phyloP scores from a whole-genome alignment of 768 basidiomycete genomes.

The Crucibulum laeve region DNA sequence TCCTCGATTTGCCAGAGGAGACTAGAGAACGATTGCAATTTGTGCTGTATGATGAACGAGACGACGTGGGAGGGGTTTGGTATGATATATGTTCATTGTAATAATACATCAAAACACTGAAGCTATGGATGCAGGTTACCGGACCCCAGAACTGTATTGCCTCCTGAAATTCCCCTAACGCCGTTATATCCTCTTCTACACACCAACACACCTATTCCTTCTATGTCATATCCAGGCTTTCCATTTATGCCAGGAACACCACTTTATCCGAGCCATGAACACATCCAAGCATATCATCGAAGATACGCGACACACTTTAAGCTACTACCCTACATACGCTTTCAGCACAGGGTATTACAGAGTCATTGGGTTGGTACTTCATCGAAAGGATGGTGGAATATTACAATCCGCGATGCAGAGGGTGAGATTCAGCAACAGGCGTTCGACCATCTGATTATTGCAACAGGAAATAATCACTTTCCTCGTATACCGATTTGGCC shows the following conservation, averaged over 20 bases:
- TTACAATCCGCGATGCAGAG: slow-evolving; percentile 24
- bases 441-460: slow-evolving; percentile 54
- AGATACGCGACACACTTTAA: slow-evolving; percentile 35
- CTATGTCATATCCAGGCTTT: slow-evolving; percentile 55
- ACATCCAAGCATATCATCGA: slow-evolving; percentile 41
- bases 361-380: slow-evolving; percentile 40
- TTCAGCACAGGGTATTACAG: slow-evolving; percentile 37
- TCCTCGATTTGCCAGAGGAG: slow-evolving; percentile 42
- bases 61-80: slow-evolving; percentile 57
- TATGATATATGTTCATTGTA: slow-evolving; percentile 12
- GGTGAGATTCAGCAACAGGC: slow-evolving; percentile 15
- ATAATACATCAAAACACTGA: background rate
- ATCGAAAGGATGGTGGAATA: slow-evolving; percentile 37
- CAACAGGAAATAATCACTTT: slow-evolving; percentile 52
- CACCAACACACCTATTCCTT: slow-evolving; percentile 53
- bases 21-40: slow-evolving; percentile 36
- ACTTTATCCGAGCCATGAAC: slow-evolving; percentile 43
- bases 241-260: slow-evolving; percentile 47
- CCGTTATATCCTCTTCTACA: slow-evolving; percentile 49
- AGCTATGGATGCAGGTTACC: slow-evolving; percentile 22
- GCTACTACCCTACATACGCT: slow-evolving; percentile 31
- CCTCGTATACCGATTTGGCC: slow-evolving; percentile 40
- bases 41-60: slow-evolving; percentile 48
- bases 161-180: slow-evolving; percentile 48
- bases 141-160: slow-evolving; percentile 21